These are phyloP conservation scores for Colletotrichum eremochloae DNA, from an alignment of 2,329 filamentous ascomycete genomes.

Conservation along the genomic window DNA sequence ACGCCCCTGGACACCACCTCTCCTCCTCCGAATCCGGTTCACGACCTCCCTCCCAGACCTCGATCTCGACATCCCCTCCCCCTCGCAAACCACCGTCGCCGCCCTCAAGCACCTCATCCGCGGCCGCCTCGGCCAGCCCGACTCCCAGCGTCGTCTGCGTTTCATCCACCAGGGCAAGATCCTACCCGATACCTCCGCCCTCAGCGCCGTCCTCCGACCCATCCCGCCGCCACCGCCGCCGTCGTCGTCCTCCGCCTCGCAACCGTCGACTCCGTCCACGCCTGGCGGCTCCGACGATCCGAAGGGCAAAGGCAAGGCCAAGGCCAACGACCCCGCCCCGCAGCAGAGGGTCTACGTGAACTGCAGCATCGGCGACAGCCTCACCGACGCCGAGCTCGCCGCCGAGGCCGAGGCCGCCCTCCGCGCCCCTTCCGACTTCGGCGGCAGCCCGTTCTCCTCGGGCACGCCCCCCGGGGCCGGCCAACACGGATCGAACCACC, in stretches of 20 bases:
- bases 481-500: conserved; percentile 15
- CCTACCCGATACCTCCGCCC: conserved; percentile 78
- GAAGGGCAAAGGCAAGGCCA: conserved; percentile 76
- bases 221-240: conserved; percentile 66
- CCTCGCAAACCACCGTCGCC: conserved; percentile 78
- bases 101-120: conserved; percentile 88
- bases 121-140: conserved; percentile 71
- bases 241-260: conserved; percentile 56
- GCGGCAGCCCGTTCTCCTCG: conserved; percentile 26
- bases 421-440: conserved; percentile 42
- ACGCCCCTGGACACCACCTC: conserved; percentile 53
- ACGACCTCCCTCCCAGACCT: conserved; percentile 87
- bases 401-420: conserved; percentile 69
- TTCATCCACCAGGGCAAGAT: conserved; percentile 93
- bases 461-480: not conserved
- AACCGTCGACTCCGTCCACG: conserved; percentile 55
- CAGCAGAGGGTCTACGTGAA: conserved; percentile 83
- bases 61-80: conserved; percentile 78
- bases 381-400: conserved; percentile 77
- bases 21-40: conserved; percentile 92
- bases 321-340: conserved; percentile 62
- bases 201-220: conserved; percentile 77
- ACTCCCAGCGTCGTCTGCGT: conserved; percentile 79
- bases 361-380: conserved; percentile 86
- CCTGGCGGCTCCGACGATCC: conserved; percentile 36